Conservation (phyloP, 2,329 filamentous ascomycete genomes). For the Fusarium nodosum region DNA sequence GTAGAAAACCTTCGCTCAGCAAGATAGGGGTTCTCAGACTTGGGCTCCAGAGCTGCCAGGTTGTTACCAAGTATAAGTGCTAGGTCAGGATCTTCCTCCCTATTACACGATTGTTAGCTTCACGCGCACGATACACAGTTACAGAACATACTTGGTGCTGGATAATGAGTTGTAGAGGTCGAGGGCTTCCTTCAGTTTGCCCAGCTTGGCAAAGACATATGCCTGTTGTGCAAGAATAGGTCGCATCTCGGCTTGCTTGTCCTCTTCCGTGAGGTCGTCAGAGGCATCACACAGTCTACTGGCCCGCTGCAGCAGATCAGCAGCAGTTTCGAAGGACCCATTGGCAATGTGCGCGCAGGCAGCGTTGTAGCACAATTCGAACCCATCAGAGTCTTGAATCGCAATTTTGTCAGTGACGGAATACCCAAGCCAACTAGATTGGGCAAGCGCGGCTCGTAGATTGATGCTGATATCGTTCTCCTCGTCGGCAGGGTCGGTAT, state of each 20-base stretch:
- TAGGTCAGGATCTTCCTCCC: constrained; percentile 76
- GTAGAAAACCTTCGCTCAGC: constrained; percentile 72
- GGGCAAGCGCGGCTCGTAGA: constrained; percentile 76
- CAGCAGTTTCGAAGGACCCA: constrained; percentile 74
- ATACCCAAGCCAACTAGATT: constrained; percentile 76
- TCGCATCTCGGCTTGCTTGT: constrained; percentile 79
- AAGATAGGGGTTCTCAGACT: constrained; percentile 74
- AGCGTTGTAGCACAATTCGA: constrained; percentile 86
- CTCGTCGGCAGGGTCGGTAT: constrained; percentile 67
- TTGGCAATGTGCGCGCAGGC: constrained; percentile 80
- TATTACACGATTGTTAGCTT: constrained; percentile 53
- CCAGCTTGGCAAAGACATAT: constrained; percentile 76
- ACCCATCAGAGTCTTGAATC: constrained; percentile 75
- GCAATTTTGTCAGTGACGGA: constrained; percentile 60
- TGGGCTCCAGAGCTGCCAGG: constrained; percentile 58
- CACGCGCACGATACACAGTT: neutral
- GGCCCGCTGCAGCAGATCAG: constrained; percentile 77
- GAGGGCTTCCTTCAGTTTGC: constrained; percentile 74
- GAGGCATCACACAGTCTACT: constrained; percentile 78
- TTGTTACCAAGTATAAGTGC: constrained; percentile 78
- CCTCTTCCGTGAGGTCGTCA: constrained; percentile 79
- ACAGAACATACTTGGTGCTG: constrained; percentile 68
- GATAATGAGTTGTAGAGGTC: constrained; percentile 72
- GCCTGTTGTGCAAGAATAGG: constrained; percentile 83
- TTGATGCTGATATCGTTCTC: constrained; percentile 84